Conservation (phyloP, 176 grass and related monocot genomes). For the Cenchrus fungigraminus region DNA sequence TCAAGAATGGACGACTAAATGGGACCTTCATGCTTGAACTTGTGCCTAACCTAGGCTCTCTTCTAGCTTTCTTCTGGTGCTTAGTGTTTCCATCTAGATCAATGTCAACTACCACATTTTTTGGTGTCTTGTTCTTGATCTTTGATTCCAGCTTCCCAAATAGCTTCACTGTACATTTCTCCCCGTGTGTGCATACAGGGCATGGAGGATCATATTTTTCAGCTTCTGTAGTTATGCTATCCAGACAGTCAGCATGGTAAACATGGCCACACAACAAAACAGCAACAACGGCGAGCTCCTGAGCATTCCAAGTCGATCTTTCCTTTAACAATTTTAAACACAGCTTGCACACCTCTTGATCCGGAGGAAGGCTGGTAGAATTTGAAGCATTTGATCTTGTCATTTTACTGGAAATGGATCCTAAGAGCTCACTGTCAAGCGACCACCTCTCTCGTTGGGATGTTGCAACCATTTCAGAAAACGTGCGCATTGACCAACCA, state of each 20-base stretch:
- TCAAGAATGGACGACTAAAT: slow-evolving; percentile 64
- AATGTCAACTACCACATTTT: slow-evolving; percentile 54
- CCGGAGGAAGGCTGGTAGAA: slow-evolving; percentile 41
- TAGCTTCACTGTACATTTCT: slow-evolving; percentile 76
- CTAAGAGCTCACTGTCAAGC: slow-evolving; percentile 73
- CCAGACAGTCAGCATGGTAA: slow-evolving; percentile 92
- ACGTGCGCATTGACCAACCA: slow-evolving; percentile 95
- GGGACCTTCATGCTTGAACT: slow-evolving; percentile 69
- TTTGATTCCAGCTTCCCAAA: slow-evolving; percentile 70
- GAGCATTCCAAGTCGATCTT: slow-evolving; percentile 61
- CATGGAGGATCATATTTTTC: slow-evolving; percentile 88
- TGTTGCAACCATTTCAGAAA: slow-evolving; percentile 87
- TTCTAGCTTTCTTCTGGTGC: slow-evolving; percentile 43
- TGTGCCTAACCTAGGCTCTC: slow-evolving; percentile 48
- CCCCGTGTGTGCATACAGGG: slow-evolving; percentile 75
- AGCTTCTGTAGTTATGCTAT: slow-evolving; percentile 74
- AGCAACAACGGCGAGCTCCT: slow-evolving; percentile 74
- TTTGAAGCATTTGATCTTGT: slow-evolving; percentile 54
- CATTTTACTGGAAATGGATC: slow-evolving; percentile 59
- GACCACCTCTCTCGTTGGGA: slow-evolving; percentile 84
- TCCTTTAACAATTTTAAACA: slow-evolving; percentile 75
- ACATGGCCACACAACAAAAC: slow-evolving; percentile 85
- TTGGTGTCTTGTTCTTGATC: slow-evolving; percentile 51
- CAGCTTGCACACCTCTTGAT: slow-evolving; percentile 71
- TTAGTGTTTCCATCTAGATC: slow-evolving; percentile 50